These are phyloP conservation scores for Aspergillus sp. DNA, from an alignment of 2,329 filamentous ascomycete genomes.

Conservation along the genomic window DNA sequence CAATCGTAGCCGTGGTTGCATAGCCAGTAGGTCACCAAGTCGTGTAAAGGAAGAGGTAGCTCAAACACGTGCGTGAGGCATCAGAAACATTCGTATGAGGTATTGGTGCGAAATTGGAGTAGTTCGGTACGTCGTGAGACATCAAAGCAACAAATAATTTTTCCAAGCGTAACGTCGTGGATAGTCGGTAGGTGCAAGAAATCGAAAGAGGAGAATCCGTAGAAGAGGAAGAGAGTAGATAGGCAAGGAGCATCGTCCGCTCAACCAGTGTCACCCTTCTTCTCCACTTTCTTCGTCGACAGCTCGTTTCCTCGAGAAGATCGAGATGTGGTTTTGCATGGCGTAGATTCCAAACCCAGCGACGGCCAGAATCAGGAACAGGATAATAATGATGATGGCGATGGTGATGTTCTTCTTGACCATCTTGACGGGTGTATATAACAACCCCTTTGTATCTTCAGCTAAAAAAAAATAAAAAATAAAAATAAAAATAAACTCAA, in stretches of 20 bases:
- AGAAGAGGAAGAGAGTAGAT: background rate
- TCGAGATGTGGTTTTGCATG: conserved; percentile 29
- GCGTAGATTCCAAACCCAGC: conserved; percentile 39
- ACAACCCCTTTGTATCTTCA: background rate
- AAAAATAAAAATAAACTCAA: background rate
- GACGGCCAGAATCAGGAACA: conserved; percentile 46
- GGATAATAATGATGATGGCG: conserved; percentile 49
- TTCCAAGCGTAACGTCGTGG: conserved; percentile 2
- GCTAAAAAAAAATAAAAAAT: background rate
- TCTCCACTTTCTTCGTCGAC: conserved; percentile 32
- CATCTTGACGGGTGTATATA: conserved; percentile 26
- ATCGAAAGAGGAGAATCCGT: background rate
- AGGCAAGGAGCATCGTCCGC: background rate
- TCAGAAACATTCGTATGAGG: no score
- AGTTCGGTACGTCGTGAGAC: background rate
- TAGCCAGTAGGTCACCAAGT: background rate
- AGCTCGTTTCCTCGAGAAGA: conserved; percentile 28
- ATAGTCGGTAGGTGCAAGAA: background rate
- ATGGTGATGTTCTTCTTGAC: conserved; percentile 47
- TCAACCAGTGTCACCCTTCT: conserved; percentile 11
- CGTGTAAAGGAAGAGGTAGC: background rate
- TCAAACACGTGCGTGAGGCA: no score
- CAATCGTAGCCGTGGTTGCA: background rate
- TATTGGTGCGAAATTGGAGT: no score
- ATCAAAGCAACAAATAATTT: background rate